phyloP scores from a whole-genome alignment of 2,329 filamentous ascomycete genomes.

The Blastomyces percursus region DNA sequence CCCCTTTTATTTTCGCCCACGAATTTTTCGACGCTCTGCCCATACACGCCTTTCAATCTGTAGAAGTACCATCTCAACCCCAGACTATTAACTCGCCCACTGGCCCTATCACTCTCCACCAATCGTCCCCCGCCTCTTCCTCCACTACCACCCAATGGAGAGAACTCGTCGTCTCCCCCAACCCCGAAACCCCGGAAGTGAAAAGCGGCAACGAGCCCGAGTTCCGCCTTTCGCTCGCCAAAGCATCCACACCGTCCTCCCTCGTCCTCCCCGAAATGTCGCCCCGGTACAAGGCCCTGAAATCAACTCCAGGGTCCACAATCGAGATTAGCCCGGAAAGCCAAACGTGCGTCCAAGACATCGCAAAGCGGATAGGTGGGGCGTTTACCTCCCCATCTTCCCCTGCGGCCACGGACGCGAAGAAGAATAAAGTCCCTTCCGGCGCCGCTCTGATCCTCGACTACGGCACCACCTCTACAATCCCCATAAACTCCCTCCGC shows the following conservation, averaged over 20 bases:
- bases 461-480: conserved; percentile 68
- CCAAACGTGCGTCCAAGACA: conserved; percentile 65
- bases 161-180: conserved; percentile 66
- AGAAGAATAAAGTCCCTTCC: conserved; percentile 45
- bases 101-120: conserved; percentile 37
- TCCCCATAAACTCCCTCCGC: conserved; percentile 81
- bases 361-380: conserved; percentile 76
- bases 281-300: conserved; percentile 64
- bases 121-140: conserved; percentile 20
- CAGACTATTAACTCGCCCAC: conserved; percentile 41
- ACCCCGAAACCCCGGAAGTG: conserved; percentile 44
- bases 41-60: conserved; percentile 85
- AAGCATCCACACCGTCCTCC: conserved; percentile 66
- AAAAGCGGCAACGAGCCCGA: conserved; percentile 50
- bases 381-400: conserved; percentile 11
- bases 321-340: conserved; percentile 89
- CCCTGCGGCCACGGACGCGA: conserved; percentile 36
- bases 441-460: conserved; percentile 93
- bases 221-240: conserved; percentile 74
- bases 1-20: conserved; percentile 89
- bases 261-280: conserved; percentile 76
- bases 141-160: conserved; percentile 57
- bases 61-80: conserved; percentile 35
- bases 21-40: conserved; percentile 98
- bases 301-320: conserved; percentile 54